Evolutionary conservation across 2,329 filamentous ascomycete genomes (phyloP).

Genomic region (Alternaria sp.): DNA sequence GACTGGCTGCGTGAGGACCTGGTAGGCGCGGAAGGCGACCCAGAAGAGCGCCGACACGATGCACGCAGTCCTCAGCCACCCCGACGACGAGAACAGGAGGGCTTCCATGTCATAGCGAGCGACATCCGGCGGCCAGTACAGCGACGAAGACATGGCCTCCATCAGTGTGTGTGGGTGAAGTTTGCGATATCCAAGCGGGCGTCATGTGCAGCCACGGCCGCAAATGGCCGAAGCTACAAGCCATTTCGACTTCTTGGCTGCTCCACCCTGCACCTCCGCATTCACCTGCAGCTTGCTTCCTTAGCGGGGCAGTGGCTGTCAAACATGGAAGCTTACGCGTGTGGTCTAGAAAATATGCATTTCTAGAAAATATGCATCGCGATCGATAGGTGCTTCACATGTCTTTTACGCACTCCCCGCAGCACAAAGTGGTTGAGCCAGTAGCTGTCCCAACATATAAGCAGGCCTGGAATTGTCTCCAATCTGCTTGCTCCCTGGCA

Average conservation of each 20-base stretch:
- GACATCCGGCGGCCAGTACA: constrained; percentile 47
- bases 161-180: constrained; percentile 4
- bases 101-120: constrained; percentile 48
- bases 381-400: not conserved
- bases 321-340: not conserved
- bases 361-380: not conserved
- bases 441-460: constrained; percentile 16
- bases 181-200: constrained; percentile 2
- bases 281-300: constrained; percentile 9
- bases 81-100: constrained; percentile 45
- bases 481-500: not conserved
- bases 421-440: constrained; percentile 4
- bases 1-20: constrained; percentile 89
- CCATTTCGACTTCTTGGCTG: constrained; percentile 19
- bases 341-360: not conserved
- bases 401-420: not conserved
- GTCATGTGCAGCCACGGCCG: constrained; percentile 13
- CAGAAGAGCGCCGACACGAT: constrained; percentile 48
- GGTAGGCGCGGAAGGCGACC: constrained; percentile 85
- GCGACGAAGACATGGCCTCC: constrained; percentile 23
- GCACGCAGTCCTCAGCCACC: constrained; percentile 47
- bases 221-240: constrained; percentile 25
- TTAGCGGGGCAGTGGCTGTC: constrained; percentile 13
- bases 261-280: constrained; percentile 18
- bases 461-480: not conserved